Evolutionary conservation across 192 early-diverging fungal genomes (phyloP), one percentile per base, ranked within the genome.

Genomic region (Glomus cerebriforme): DNA sequence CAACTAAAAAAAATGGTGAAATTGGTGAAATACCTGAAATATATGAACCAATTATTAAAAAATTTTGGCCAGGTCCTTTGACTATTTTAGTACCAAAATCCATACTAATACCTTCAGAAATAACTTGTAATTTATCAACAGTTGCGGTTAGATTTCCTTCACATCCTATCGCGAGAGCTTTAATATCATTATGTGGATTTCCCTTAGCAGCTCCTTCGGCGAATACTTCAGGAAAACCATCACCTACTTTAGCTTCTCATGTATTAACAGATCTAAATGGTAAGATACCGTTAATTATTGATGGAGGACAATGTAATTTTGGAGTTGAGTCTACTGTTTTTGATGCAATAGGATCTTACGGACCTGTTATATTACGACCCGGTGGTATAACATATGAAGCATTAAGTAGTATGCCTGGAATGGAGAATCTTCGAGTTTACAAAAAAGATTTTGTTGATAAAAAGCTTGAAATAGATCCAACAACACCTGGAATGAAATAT

Each of bases 401-500:
- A 43, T 85, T 99, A 15, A 70, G 72, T 26, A 26, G 54, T 0
- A 67, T 95, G 10, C 86, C 84, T 1, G 93, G 92, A 15, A 89
- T 94, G 86, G 86, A 92, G 64, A 27, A 78, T 10, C 73, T 95
- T 22, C 87, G 90, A 60, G 94, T 97, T 10, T 99, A 96, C 77
- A 86, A 87, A 45, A 92, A 92, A 59, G 89, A 95, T 83, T 94
- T 94, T 84, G 83, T 86, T 6, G 92, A 93, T 66, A 82, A 80
- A 5, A 86, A 82, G 32, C 82, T 96, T 80, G 96, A 98, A 71
- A 79, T 80, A 29, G 85, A 89, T 9, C 98, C 98, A 1, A 97
- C 95, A 0, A 97, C 98, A 24, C 98, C 98, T 27, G 98, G 98
- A 15, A 99, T 99, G 98, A 99, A 99, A 83, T 99, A 99, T 82